A percentile compares a stretch with the other conserved stretches of the same genome.
These are phyloP conservation scores for Musa troglodytarum DNA, from an alignment of 176 grass and related monocot species.

Conservation along the genomic window DNA sequence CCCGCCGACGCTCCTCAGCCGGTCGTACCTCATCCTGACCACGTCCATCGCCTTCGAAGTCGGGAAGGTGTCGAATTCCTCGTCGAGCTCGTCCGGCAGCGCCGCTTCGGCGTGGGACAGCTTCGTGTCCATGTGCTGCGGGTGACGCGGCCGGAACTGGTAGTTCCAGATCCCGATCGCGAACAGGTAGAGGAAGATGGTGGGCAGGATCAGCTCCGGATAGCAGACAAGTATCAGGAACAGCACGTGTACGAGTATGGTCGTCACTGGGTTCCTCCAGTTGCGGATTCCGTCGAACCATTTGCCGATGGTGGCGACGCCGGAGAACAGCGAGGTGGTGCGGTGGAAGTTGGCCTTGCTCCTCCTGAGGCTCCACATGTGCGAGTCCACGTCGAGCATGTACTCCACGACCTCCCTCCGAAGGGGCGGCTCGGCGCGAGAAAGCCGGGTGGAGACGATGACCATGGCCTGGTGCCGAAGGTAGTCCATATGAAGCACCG, in stretches of 20 bases:
- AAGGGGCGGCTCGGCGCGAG: conserved; percentile 67
- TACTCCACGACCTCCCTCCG: conserved; percentile 83
- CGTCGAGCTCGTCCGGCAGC: conserved; percentile 81
- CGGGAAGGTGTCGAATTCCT: conserved; percentile 91
- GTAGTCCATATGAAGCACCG: conserved; percentile 57
- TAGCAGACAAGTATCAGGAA: conserved; percentile 90
- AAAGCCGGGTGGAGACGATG: conserved; percentile 62
- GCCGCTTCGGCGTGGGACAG: conserved; percentile 66
- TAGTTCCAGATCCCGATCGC: conserved; percentile 88
- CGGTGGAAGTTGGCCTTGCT: conserved; percentile 98
- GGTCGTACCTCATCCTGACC: conserved; percentile 71
- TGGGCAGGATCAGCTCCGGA: conserved; percentile 86
- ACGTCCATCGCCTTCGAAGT: conserved; percentile 42
- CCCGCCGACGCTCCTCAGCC: conserved; percentile 71
- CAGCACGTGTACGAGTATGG: conserved; percentile 66
- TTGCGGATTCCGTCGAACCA: conserved; percentile 78
- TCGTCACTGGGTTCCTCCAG: conserved; percentile 83
- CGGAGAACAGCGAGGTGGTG: conserved; percentile 61
- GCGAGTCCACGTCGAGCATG: conserved; percentile 83
- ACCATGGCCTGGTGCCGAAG: conserved; percentile 74
- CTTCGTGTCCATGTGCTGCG: conserved; percentile 84
- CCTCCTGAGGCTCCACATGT: conserved; percentile 86
- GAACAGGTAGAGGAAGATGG: conserved; percentile 91
- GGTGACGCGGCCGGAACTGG: conserved; percentile 60
- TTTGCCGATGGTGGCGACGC: conserved; percentile 33